phyloP scores from a whole-genome alignment of 2,329 filamentous ascomycete genomes.

The Claviceps pazoutovae region DNA sequence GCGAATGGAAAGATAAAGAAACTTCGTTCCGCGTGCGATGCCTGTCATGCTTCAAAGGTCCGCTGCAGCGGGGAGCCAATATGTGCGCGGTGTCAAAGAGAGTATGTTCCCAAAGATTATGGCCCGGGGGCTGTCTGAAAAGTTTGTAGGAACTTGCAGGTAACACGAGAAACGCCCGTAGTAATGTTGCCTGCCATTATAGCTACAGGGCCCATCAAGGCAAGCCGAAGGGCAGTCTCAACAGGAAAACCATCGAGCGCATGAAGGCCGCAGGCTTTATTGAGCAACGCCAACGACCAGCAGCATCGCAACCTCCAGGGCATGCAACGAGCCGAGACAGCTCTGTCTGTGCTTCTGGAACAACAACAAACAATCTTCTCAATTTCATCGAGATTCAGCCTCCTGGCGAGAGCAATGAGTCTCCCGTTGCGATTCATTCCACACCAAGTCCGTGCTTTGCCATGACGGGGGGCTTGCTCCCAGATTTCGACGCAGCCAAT shows the following conservation, averaged over 20 bases:
- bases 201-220: background rate
- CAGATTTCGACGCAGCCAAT: background rate
- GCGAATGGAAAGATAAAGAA: background rate
- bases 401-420: background rate
- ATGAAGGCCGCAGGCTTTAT: background rate
- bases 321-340: background rate
- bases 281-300: background rate
- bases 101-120: background rate
- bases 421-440: background rate
- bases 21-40: conserved; percentile 5
- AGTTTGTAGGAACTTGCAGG: background rate
- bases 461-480: background rate
- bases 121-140: background rate
- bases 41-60: conserved; percentile 5
- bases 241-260: background rate
- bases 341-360: background rate
- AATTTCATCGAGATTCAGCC: background rate
- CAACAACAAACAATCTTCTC: background rate
- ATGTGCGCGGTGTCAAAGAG: conserved; percentile 1
- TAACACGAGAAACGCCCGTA: background rate
- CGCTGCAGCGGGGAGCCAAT: conserved; percentile 2
- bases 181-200: background rate
- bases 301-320: background rate
- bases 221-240: background rate
- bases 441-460: background rate